Evolutionary conservation across 2,329 filamentous ascomycete genomes (phyloP), one percentile per base, ranked within the genome.

Genomic region (Xylaria sp.): DNA sequence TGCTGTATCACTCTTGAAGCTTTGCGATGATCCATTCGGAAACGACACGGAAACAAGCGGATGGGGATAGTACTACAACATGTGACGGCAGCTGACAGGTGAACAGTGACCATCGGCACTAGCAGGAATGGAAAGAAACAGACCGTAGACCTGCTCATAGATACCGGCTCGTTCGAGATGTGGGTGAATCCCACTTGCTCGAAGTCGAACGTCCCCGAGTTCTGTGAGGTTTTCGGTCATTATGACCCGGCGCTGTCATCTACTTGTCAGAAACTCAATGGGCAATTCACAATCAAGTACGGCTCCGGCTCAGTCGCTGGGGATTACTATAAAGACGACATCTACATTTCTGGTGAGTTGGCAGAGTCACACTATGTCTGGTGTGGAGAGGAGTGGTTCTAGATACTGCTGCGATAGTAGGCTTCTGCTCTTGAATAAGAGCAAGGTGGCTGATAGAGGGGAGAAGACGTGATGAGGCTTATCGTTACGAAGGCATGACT

Each of bases 181-280:
- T 86, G 83, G 83, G 80, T 85, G 45, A 83, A 85, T 62, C 83
- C 83, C 1, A 74, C 79, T 55, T 86, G 83, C 69, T 55, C 72
- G 5, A 73, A 74, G 5, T 64, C 73, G 6, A 67, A 68, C 1
- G 74, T 80, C 37, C 67, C 71, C 2, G 56, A 72, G 0, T 76
- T 79, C 47, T 85, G 83, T 69, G 12, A 64, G 0, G 40, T 65
- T 0, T 81, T 81, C 54, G 79, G 82, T 2, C 72, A 76, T 42
- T 85, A 83, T 67, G 74, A 83, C 42, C 79, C 79, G 4, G 58
- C 57, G 0, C 70, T 75, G 50, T 84, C 82, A 15, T 69, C 70
- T 4, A 76, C 77, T 2, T 72, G 83, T 59, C 72, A 75, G 33
- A 80, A 79, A 55, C 76, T 71, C 28, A 31, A 23, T 38, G 46